Evolutionary conservation across 2,329 filamentous ascomycete species (phyloP), one percentile per base, ranked within the genome.

Genomic region (Sporothrix pallida): DNA sequence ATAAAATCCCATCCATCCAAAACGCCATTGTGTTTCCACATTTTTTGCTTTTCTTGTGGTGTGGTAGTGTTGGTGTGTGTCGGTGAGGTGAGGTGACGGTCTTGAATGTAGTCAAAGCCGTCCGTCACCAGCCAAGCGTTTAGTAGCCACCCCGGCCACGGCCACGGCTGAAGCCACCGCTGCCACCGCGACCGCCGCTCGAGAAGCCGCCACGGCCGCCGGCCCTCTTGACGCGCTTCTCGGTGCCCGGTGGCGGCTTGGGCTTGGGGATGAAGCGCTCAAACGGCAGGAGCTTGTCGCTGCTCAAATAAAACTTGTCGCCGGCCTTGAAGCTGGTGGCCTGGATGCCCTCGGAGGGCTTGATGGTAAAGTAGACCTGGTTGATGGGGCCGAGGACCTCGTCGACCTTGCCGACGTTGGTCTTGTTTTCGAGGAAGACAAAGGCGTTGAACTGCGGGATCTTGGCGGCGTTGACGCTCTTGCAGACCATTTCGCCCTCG

Each of bases 381-480:
- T 97, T 98, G 84, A 99, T 93, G 76, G 96, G 95, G 74, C 96
- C 96, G 78, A 99, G 91, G 78, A 99, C 93, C 86, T 99, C 96
- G 85, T 99, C 96, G 81, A 99, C 93, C 86, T 98, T 98, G 83
- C 96, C 96, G 82, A 99, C 90, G 63, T 93, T 95, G n/a, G 75
- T 76, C 92, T 98, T 99, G 88, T 98, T 99, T 88, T 98, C 95
- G 80, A 98, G 92, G 86, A 96, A 99, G 83, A 99, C 97, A 78
- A 94, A 94, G 75, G 96, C 96, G 87, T 98, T 98, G 91, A 99
- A 99, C 87, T 97, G 97, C 76, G 96, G 96, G 77, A 99, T 92
- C 86, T 98, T 98, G 79, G 92, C 87, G 20, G 75, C 73, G 87
- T 98, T 98, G 84, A 92, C 92, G 78, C 93, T 97, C 84, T 94